phyloP scores from a whole-genome alignment of 768 basidiomycete genomes.

The Mrakia blollopis region DNA sequence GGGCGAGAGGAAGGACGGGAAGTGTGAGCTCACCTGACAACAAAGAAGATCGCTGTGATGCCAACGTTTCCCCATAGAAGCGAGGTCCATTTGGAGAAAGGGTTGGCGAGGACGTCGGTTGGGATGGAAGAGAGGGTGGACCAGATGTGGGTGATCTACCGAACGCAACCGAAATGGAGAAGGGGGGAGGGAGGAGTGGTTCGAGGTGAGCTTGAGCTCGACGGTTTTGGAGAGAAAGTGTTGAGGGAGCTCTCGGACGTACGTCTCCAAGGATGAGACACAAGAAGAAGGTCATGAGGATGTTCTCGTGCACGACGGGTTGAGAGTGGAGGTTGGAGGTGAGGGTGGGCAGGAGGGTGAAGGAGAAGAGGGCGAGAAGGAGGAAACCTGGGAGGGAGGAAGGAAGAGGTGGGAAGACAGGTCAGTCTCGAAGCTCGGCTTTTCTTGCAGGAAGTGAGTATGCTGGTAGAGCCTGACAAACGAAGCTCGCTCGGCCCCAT shows the following conservation, averaged over 20 bases:
- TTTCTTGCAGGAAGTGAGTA: not conserved
- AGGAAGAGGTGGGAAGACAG: not conserved
- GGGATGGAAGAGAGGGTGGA: constrained; percentile 41
- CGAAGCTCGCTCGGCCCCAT: too few relatives aligned
- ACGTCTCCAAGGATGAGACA: constrained; percentile 43
- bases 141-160: constrained; percentile 32
- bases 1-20: too few relatives aligned
- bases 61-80: constrained; percentile 41
- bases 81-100: constrained; percentile 38
- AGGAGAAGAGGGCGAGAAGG: constrained; percentile 40
- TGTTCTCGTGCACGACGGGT: constrained; percentile 37
- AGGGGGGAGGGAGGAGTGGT: too few relatives aligned
- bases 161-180: not conserved
- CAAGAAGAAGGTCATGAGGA: constrained; percentile 40
- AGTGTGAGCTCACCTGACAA: constrained; percentile 31
- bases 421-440: not conserved
- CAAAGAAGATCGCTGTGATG: constrained; percentile 40
- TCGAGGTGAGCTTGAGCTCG: constrained; percentile 35
- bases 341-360: constrained; percentile 38
- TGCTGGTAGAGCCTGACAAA: not conserved
- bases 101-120: constrained; percentile 34
- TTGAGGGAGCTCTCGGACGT: constrained; percentile 1
- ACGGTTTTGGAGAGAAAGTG: not conserved
- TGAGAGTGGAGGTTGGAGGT: constrained; percentile 32
- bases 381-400: constrained; percentile 37